phyloP scores from a whole-genome alignment of 352 stramenopile species.

The Phytophthora cactorum region DNA sequence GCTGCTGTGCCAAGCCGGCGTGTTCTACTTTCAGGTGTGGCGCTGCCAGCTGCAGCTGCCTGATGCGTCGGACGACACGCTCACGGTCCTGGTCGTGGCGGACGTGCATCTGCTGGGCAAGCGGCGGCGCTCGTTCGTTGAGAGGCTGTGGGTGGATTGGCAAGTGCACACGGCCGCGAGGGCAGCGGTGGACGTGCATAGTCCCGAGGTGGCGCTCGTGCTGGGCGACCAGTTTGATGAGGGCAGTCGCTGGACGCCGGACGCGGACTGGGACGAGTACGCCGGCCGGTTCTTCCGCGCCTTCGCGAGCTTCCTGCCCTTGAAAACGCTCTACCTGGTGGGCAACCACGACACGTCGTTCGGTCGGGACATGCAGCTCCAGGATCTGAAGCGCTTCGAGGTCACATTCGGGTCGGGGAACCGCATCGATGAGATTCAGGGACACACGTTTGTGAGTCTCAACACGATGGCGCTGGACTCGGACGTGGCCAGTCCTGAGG shows the following conservation, averaged over 20 bases:
- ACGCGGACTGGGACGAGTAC: conserved; percentile 67
- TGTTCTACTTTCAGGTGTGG: conserved; percentile 71
- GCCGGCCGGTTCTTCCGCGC: conserved; percentile 51
- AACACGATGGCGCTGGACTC: conserved; percentile 84
- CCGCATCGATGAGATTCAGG: conserved; percentile 47
- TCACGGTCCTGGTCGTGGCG: conserved; percentile 65
- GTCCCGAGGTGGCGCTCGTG: conserved; percentile 62
- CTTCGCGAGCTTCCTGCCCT: conserved; percentile 41
- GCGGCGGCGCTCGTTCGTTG: conserved; percentile 54
- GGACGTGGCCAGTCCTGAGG: conserved; percentile 53
- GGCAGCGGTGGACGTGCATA: conserved; percentile 56
- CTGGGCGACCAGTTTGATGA: conserved; percentile 84
- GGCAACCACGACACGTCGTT: conserved; percentile 86
- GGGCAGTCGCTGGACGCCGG: conserved; percentile 54
- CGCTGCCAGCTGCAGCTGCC: conserved; percentile 35
- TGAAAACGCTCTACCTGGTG: conserved; percentile 70
- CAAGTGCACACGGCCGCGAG: conserved; percentile 51
- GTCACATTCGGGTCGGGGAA: conserved; percentile 68
- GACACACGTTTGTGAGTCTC: conserved; percentile 67
- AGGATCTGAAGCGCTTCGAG: conserved; percentile 61
- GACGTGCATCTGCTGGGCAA: conserved; percentile 83
- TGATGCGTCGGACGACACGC: conserved; percentile 2
- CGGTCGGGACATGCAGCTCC: conserved; percentile 47
- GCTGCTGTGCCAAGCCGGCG: conserved; percentile 51
- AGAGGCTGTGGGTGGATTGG: conserved; percentile 80